Percentiles rank a stretch among this genome's conserved stretches.
Evolutionary conservation across 768 basidiomycete species (phyloP).

Genomic region (Galerina sulciceps): DNA sequence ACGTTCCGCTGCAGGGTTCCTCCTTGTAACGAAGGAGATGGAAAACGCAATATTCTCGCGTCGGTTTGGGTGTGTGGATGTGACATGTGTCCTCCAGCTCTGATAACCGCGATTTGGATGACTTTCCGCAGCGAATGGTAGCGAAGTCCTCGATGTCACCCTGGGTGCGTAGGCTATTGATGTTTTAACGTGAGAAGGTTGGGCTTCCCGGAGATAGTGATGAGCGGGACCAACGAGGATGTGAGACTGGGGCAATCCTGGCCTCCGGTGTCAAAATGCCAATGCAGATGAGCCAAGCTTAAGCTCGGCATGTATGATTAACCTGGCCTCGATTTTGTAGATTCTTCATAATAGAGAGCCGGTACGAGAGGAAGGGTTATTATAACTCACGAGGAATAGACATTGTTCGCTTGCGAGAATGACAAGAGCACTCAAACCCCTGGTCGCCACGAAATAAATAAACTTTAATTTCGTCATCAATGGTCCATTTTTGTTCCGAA

Average conservation of each 20-base stretch:
- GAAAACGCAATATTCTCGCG: background rate
- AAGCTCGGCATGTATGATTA: too few relatives aligned
- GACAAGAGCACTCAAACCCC: background rate
- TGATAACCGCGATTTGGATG: conserved; percentile 6
- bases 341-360: too few relatives aligned
- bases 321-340: too few relatives aligned
- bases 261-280: too few relatives aligned
- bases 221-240: background rate
- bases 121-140: conserved; percentile 3
- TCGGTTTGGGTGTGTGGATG: background rate
- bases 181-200: conserved; percentile 9
- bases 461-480: conserved; percentile 10
- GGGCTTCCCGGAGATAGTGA: conserved; percentile 9
- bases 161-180: conserved; percentile 7
- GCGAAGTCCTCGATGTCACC: conserved; percentile 1
- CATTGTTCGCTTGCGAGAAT: background rate
- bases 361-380: too few relatives aligned
- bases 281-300: too few relatives aligned
- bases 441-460: background rate
- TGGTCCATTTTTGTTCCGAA: conserved; percentile 11
- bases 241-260: too few relatives aligned
- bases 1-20: background rate
- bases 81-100: background rate
- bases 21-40: background rate
- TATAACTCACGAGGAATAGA: too few relatives aligned